A percentile compares a stretch with the other conserved stretches of the same genome.
These are phyloP conservation scores for Astrocystis sublimbata DNA, from an alignment of 495 filamentous ascomycete species.

Conservation along the genomic window DNA sequence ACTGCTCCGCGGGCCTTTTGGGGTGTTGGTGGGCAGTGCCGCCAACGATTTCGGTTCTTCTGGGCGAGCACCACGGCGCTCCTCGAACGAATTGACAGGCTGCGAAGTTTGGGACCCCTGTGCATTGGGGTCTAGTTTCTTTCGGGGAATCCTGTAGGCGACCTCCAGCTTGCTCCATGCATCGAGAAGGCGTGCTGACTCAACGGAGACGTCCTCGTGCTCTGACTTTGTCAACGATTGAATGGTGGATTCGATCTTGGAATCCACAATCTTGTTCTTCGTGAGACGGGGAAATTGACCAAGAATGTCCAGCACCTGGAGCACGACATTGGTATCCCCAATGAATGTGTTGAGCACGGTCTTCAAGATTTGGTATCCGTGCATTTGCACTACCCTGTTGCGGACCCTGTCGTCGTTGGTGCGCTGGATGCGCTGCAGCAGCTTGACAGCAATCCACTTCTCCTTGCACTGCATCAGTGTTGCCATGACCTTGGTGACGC, in stretches of 20 bases:
- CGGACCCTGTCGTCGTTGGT: slow-evolving; percentile 85
- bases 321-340: slow-evolving; percentile 82
- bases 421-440: slow-evolving; percentile 86
- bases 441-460: slow-evolving; percentile 98
- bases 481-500: slow-evolving; percentile 96
- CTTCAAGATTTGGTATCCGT: slow-evolving; percentile 94
- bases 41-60: slow-evolving; percentile 50
- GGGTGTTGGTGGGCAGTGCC: slow-evolving; percentile 51
- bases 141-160: slow-evolving; percentile 93
- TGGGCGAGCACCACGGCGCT: slow-evolving; percentile 64
- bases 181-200: slow-evolving; percentile 71
- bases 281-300: slow-evolving; percentile 87
- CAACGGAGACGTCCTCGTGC: slow-evolving; percentile 72
- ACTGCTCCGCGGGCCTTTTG: slow-evolving; percentile 67
- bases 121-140: slow-evolving; percentile 50
- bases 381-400: slow-evolving; percentile 90
- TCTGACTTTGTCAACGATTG: slow-evolving; percentile 64
- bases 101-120: slow-evolving; percentile 32
- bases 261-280: slow-evolving; percentile 95
- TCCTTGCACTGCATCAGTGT: slow-evolving; percentile 98
- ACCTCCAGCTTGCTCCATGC: slow-evolving; percentile 88
- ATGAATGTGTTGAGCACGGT: slow-evolving; percentile 79
- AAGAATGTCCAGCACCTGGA: slow-evolving; percentile 89
- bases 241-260: slow-evolving; percentile 88
- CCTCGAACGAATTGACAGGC: slow-evolving; percentile 58